These are phyloP conservation scores for Phytophthora aleatoria DNA, from an alignment of 352 stramenopile species.

Conservation along the genomic window DNA sequence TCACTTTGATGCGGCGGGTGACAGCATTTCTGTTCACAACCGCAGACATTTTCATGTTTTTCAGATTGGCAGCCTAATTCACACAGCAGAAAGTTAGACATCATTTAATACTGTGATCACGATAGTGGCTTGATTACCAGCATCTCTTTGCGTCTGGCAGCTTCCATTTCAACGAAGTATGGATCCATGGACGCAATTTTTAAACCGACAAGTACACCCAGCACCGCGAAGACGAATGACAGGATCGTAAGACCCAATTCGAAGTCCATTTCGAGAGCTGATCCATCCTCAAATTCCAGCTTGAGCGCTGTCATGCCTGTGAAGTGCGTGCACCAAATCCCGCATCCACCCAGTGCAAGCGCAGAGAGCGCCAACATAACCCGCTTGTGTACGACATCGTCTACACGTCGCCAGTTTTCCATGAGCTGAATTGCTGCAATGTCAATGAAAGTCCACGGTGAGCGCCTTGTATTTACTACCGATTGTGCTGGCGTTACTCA, in stretches of 20 bases:
- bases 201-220: constrained; percentile 57
- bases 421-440: constrained; percentile 68
- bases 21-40: constrained; percentile 44
- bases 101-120: not conserved
- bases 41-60: constrained; percentile 43
- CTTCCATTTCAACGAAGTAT: constrained; percentile 69
- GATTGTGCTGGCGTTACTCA: constrained; percentile 24
- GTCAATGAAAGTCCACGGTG: not conserved
- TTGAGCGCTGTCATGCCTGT: constrained; percentile 64
- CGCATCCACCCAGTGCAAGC: constrained; percentile 52
- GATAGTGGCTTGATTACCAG: constrained; percentile 22
- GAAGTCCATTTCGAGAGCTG: constrained; percentile 52
- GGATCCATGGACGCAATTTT: constrained; percentile 59
- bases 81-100: not conserved
- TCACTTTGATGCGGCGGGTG: constrained; percentile 39
- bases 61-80: constrained; percentile 36
- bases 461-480: not conserved
- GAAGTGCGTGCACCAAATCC: constrained; percentile 75
- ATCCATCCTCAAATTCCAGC: constrained; percentile 39
- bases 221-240: constrained; percentile 56
- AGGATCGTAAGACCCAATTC: constrained; percentile 56
- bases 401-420: constrained; percentile 60
- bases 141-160: constrained; percentile 49
- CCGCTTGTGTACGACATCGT: constrained; percentile 34
- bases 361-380: constrained; percentile 46